Evolutionary conservation across 495 filamentous ascomycete genomes (phyloP).

Genomic region (Ascobolus immersus): DNA sequence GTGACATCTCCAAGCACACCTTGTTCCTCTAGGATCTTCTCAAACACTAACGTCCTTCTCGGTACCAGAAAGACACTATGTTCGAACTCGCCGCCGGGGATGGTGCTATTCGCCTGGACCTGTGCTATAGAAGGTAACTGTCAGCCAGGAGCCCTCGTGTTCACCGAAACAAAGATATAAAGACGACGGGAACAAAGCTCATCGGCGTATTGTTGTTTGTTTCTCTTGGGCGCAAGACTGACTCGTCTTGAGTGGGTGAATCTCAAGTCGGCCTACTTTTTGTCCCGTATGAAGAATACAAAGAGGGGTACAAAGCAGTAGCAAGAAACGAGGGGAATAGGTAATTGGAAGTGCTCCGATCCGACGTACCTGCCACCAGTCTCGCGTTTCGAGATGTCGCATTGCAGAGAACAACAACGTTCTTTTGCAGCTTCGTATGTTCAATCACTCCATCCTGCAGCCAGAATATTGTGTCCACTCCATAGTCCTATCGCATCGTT

Average conservation of each 20-base stretch:
- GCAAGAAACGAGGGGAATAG: too few relatives aligned
- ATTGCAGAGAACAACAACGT: constrained; percentile 82
- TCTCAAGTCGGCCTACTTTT: constrained; percentile 40
- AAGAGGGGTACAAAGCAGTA: too few relatives aligned
- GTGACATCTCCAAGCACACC: constrained; percentile 83
- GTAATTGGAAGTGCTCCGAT: constrained; percentile 2
- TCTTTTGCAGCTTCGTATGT: constrained; percentile 71
- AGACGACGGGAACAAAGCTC: neutral
- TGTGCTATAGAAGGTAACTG: constrained; percentile 36
- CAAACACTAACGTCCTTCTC: constrained; percentile 68
- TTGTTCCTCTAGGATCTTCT: constrained; percentile 76
- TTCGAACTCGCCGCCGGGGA: constrained; percentile 58
- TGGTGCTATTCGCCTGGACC: constrained; percentile 60
- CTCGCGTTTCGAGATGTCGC: constrained; percentile 56
- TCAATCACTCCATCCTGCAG: constrained; percentile 73
- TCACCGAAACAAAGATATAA: constrained; percentile 9
- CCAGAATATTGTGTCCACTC: constrained; percentile 86
- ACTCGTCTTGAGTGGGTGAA: constrained; percentile 31
- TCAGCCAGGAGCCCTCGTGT: constrained; percentile 4
- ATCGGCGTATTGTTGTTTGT: constrained; percentile 15
- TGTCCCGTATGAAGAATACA: constrained; percentile 19
- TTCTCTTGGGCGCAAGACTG: constrained; percentile 42
- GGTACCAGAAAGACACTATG: constrained; percentile 72
- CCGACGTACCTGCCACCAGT: constrained; percentile 61
- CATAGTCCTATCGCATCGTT: constrained; percentile 48